A percentile compares a stretch with the other conserved stretches of the same genome.
Evolutionary conservation across 129 eudicot species (phyloP).

Genomic region (Centaurea solstitialis): DNA sequence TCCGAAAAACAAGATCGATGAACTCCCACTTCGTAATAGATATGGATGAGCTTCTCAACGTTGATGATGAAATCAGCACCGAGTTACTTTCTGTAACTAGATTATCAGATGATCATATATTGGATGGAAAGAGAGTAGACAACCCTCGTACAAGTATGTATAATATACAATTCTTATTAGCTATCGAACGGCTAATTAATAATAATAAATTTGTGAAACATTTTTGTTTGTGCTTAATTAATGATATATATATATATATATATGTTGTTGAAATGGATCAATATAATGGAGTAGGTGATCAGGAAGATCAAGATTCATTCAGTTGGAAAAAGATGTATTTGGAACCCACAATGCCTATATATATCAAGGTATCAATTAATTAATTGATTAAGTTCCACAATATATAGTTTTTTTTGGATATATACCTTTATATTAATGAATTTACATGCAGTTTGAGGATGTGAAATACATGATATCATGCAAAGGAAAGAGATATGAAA

Average conservation of each 20-base stretch:
- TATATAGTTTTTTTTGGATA: not conserved
- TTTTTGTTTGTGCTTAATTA: not conserved
- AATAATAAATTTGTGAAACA: not conserved
- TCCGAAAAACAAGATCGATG: constrained; percentile 27
- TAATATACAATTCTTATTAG: not conserved
- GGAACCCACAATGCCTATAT: constrained; percentile 27
- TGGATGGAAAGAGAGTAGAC: not conserved
- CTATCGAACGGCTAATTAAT: too few relatives aligned
- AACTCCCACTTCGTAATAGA: constrained; percentile 24
- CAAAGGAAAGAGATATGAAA: constrained; percentile 7
- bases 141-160: constrained; percentile 10
- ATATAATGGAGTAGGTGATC: not conserved
- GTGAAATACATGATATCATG: constrained; percentile 31
- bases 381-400: too few relatives aligned
- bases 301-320: constrained; percentile 21
- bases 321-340: constrained; percentile 18
- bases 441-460: constrained; percentile 34
- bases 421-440: not conserved
- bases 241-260: not conserved
- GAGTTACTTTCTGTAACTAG: constrained; percentile 5
- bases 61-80: constrained; percentile 11
- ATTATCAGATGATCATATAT: constrained; percentile 1
- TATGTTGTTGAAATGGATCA: not conserved
- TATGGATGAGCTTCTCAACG: constrained; percentile 12
- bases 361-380: constrained; percentile 18